phyloP scores from a whole-genome alignment of 192 early-diverging fungal species.

The Gaertneriomyces semiglobifer region DNA sequence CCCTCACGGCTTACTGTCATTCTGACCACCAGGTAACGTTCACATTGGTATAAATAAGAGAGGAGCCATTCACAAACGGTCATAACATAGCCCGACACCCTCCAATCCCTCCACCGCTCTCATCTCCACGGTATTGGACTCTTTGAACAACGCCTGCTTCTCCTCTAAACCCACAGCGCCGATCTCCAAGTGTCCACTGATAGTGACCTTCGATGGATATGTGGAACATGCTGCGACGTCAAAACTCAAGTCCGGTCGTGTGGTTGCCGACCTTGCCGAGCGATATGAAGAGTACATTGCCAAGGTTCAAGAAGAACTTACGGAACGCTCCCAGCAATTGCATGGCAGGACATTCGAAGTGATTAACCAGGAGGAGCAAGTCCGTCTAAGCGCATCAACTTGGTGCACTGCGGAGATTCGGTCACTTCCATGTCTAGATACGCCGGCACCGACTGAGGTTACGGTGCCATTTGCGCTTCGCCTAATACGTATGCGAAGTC shows the following conservation, averaged over 20 bases:
- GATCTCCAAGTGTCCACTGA: background rate
- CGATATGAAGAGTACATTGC: background rate
- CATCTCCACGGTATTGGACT: background rate
- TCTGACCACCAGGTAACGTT: background rate
- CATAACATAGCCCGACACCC: background rate
- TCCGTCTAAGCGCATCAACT: background rate
- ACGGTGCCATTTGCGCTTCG: background rate
- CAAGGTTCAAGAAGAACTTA: background rate
- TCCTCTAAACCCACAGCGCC: background rate
- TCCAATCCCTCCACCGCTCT: slow-evolving; percentile 3
- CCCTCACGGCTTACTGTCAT: background rate
- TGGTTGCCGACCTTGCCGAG: background rate
- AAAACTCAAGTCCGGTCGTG: background rate
- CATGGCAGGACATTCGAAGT: background rate
- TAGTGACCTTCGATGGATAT: background rate
- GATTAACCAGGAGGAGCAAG: no score
- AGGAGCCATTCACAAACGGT: no score
- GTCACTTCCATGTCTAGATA: background rate
- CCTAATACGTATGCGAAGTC: background rate
- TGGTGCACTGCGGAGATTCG: background rate
- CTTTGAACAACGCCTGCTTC: slow-evolving; percentile 4
- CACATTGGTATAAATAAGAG: no score
- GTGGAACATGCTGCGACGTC: background rate
- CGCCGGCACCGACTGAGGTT: background rate
- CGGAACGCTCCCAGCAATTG: background rate